Base-by-base conservation (phyloP, 1,139 yeast genomes). In the Ashbya aceris region DNA sequence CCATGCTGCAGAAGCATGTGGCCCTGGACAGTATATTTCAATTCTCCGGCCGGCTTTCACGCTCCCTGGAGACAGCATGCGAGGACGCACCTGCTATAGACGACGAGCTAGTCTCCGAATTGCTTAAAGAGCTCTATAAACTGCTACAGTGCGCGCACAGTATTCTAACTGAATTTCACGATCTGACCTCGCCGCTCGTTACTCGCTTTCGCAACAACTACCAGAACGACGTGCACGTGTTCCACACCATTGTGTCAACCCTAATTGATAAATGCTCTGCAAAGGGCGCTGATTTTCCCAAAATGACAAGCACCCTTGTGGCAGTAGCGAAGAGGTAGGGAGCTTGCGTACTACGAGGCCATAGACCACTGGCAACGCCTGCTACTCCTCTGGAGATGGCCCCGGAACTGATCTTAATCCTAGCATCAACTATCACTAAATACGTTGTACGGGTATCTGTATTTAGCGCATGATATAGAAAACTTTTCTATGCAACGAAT, bases 181-280 rank as follows among this genome's bases (percentile, higher is more conserved):
- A 46, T 2, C 36, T 52, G 14, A 48, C 49, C n/a, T 58, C 62
- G 4, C 57, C 61, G 7, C 48, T 50, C 28, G 41, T 58, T 12
- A 51, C 48, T 33, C 56, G 58, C 39, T 33, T 56, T 29, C 48
- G 55, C 23, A 56, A 58, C 34, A 61, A 56, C 29, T 55, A 54
- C 40, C 58, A 55, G 28, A 56, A 58, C 12, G 42, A 56, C 10
- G 36, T 57, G 12, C 57, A 54, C 36, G 55, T 53, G 17, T 55
- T 55, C 30, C 60, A 55, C 37, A 45, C 54, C 9, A 52, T 61
- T 10, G 42, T 58, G 17, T 55, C 54, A 38, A 48, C 51, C 2
- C 42, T 58, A 26, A 50, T 55, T 3, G 59, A 57, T 9, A 50
- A 39, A 30, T 57, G 62, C 36, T 39, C 53, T 10, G 49, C 45